Evolutionary conservation across 768 basidiomycete genomes (phyloP).

Genomic region (Clathrus columnatus): DNA sequence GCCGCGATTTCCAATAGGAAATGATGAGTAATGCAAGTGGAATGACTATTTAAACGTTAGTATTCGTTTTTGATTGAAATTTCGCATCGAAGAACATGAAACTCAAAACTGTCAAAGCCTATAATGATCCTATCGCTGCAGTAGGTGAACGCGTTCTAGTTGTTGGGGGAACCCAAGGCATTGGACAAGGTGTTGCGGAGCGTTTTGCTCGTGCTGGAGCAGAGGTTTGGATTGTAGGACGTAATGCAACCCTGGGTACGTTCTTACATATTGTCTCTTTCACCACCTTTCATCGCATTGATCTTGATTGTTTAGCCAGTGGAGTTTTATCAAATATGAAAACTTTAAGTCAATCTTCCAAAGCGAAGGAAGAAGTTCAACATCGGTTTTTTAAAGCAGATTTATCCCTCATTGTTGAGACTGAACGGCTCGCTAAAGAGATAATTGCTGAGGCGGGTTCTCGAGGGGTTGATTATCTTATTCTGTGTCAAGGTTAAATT

Average conservation of each 20-base stretch:
- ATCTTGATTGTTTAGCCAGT: neutral
- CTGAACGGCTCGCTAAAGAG: constrained; percentile 1
- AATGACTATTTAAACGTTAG: no score
- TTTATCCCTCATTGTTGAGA: constrained; percentile 2
- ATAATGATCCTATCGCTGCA: neutral
- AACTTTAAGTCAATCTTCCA: neutral
- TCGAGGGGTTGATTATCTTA: constrained; percentile 2
- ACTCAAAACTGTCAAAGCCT: neutral
- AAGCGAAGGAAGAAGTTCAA: neutral
- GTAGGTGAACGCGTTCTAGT: constrained; percentile 10
- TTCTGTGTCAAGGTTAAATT: constrained; percentile 4
- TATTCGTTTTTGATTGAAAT: no score
- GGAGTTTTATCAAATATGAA: constrained; percentile 1
- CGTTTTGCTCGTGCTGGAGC: constrained; percentile 27
- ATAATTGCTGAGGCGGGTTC: neutral
- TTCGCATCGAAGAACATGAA: neutral
- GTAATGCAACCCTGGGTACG: constrained; percentile 7
- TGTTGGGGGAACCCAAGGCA: constrained; percentile 27
- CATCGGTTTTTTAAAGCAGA: constrained; percentile 5
- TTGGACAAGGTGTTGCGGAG: constrained; percentile 37
- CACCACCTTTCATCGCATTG: neutral
- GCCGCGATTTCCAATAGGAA: no score
- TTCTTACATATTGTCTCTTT: neutral
- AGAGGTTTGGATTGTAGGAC: constrained; percentile 10
- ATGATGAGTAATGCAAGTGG: no score